These are phyloP conservation scores for Penicillium coffeae DNA, from an alignment of 495 filamentous ascomycete genomes.

Conservation along the genomic window DNA sequence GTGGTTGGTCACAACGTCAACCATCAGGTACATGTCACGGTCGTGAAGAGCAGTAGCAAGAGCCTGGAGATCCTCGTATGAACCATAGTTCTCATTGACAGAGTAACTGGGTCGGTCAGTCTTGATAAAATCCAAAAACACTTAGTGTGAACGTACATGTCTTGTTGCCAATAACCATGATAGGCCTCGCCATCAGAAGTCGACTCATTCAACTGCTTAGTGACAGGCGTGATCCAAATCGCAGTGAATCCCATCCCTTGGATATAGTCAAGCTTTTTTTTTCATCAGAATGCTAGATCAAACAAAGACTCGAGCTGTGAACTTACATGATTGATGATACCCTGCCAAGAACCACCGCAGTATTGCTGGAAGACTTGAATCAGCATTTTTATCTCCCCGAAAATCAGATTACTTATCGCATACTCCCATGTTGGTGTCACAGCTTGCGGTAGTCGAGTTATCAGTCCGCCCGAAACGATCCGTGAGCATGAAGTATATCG, in stretches of 20 bases:
- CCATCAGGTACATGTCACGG: slow-evolving; percentile 70
- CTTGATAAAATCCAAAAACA: too few relatives aligned
- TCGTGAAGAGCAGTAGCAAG: slow-evolving; percentile 57
- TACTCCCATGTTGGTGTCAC: slow-evolving; percentile 42
- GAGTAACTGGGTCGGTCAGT: slow-evolving; percentile 32
- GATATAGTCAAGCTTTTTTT: slow-evolving; percentile 47
- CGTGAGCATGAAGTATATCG: slow-evolving; percentile 72
- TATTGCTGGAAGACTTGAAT: slow-evolving; percentile 39
- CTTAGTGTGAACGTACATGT: slow-evolving; percentile 56
- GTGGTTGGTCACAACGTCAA: slow-evolving; percentile 77
- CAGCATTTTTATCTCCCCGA: background rate
- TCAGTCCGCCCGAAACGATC: slow-evolving; percentile 71
- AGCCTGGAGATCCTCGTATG: slow-evolving; percentile 58
- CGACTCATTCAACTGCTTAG: slow-evolving; percentile 51
- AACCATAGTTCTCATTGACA: slow-evolving; percentile 65
- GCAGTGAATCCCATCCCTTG: slow-evolving; percentile 78
- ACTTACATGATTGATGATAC: slow-evolving; percentile 62
- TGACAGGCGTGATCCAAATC: slow-evolving; percentile 79
- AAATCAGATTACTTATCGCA: background rate
- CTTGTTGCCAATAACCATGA: slow-evolving; percentile 74
- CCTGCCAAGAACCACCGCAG: slow-evolving; percentile 73
- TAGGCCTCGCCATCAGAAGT: slow-evolving; percentile 56
- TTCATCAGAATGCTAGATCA: slow-evolving; percentile 4
- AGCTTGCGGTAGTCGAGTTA: slow-evolving; percentile 54
- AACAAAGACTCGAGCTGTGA: too few relatives aligned